These are phyloP conservation scores for Fusarium sublunatum DNA, from an alignment of 2,329 filamentous ascomycete species.

Conservation along the genomic window DNA sequence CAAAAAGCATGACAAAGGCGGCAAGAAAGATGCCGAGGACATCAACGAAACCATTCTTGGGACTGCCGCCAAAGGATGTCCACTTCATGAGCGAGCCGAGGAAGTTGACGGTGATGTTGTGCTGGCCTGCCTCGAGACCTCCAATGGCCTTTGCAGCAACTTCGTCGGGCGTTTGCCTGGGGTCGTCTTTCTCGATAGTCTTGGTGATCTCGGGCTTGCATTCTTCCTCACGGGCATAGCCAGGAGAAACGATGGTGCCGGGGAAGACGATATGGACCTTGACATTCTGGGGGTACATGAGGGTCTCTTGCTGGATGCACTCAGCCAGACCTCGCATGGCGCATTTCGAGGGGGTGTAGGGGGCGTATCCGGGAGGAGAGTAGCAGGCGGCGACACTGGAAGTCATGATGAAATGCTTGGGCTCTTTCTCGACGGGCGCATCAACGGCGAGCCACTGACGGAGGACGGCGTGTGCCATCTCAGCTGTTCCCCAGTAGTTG, in stretches of 20 bases:
- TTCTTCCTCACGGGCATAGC: slow-evolving; percentile 78
- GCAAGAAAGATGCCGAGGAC: slow-evolving; percentile 66
- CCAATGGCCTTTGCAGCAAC: slow-evolving; percentile 77
- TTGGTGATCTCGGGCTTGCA: slow-evolving; percentile 85
- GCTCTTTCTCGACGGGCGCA: slow-evolving; percentile 57
- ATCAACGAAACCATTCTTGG: slow-evolving; percentile 70
- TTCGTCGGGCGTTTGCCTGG: slow-evolving; percentile 78
- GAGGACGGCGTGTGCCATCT: slow-evolving; percentile 85
- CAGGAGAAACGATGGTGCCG: slow-evolving; percentile 82
- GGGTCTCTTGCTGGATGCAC: slow-evolving; percentile 82
- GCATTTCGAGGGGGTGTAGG: slow-evolving; percentile 87
- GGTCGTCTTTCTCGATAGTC: slow-evolving; percentile 84
- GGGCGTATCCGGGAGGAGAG: slow-evolving; percentile 81
- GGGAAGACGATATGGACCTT: slow-evolving; percentile 86
- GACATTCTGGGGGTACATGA: slow-evolving; percentile 86
- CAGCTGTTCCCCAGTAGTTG: slow-evolving; percentile 88
- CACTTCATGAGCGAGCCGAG: slow-evolving; percentile 79
- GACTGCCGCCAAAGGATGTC: slow-evolving; percentile 64
- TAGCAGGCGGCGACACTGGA: slow-evolving; percentile 80
- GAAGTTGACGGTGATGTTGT: slow-evolving; percentile 80
- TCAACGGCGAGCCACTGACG: slow-evolving; percentile 75
- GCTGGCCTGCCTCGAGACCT: slow-evolving; percentile 83
- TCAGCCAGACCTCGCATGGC: slow-evolving; percentile 88
- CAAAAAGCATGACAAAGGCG: slow-evolving; percentile 68
- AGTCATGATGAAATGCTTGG: slow-evolving; percentile 89